Base-by-base conservation (phyloP, 2,329 filamentous ascomycete genomes). In the Grosmannia clavigera region DNA sequence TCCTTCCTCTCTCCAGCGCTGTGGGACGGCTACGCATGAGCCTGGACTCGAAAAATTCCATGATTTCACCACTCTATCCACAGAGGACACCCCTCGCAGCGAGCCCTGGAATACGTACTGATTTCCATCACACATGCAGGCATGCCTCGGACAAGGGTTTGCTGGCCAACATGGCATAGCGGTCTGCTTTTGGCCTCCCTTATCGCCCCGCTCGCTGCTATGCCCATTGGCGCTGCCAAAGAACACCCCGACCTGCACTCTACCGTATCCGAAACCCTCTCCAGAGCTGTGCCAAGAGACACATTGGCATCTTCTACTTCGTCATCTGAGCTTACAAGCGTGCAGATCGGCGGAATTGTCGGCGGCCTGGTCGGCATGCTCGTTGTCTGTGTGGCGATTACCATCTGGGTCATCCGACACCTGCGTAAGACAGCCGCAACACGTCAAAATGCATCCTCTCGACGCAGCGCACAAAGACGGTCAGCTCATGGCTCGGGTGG, bases 321-420 rank as follows among this genome's bases (percentile, higher is more conserved):
- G 52, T 64, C 66, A 25, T 64, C 63, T 10, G 66, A 70, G 52
- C 69, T 80, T 27, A 73, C 74, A 29, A 66, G 65, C 0, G 72
- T 68, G 1, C 71, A 76, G 31, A 69, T 84, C 2, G 80, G 76
- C 3, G 81, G 81, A 2, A 81, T 83, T 27, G 73, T 83, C 40
- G 78, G 74, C 2, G 81, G 78, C 1, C 76, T 76, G 14, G 70
- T 79, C 3, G 73, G 72, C 0, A 66, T 83, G 12, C 69, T 84
- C 2, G 60, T 80, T 1, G 70, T 77, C 31, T 72, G 82, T 12
- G 48, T 83, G 6, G 69, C 74, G 2, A 74, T 74, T 0, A 72
- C 79, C 2, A 77, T 73, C 61, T 69, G 81, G 56, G 75, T 83
- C 55, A 72, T 83, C 54, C 73, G 76, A 1, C 76, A 75, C 11